These are phyloP conservation scores for Aureobasidium melanogenum DNA, from an alignment of 2,329 filamentous ascomycete genomes.

Conservation along the genomic window DNA sequence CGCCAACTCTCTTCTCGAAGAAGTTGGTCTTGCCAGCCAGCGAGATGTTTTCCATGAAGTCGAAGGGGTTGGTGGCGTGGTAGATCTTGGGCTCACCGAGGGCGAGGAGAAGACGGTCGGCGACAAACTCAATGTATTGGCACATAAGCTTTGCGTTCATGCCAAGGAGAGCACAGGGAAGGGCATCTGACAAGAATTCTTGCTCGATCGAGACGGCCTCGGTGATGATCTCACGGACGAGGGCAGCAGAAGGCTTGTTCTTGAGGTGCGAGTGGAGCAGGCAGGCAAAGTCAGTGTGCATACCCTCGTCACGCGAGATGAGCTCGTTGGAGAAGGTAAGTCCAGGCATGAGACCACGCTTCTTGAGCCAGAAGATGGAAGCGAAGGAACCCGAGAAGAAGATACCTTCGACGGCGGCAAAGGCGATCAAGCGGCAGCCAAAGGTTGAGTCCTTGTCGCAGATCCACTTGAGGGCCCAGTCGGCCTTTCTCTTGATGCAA, in stretches of 20 bases:
- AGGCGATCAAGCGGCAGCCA: conserved; percentile 88
- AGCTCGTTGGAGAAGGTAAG: conserved; percentile 99
- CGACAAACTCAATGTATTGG: conserved; percentile 99
- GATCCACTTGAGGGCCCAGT: conserved; percentile 96
- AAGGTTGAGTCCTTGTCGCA: conserved; percentile 88
- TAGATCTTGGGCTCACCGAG: conserved; percentile 94
- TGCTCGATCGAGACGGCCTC: conserved; percentile 94
- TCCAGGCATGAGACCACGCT: conserved; percentile 97
- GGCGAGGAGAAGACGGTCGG: conserved; percentile 84
- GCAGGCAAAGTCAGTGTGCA: conserved; percentile 98
- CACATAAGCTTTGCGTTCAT: conserved; percentile 98
- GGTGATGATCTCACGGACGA: conserved; percentile 80
- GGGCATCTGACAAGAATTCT: conserved; percentile 93
- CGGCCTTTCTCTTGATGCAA: conserved; percentile 96
- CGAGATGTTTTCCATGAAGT: conserved; percentile 99
- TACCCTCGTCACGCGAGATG: conserved; percentile 97
- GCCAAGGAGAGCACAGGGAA: conserved; percentile 85
- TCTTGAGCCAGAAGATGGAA: conserved; percentile 99
- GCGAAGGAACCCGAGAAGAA: conserved; percentile 99
- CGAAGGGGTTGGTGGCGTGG: conserved; percentile 90
- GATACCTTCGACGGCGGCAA: conserved; percentile 96
- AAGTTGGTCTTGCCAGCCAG: conserved; percentile 99
- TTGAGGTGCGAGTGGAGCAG: conserved; percentile 96
- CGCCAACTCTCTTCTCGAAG: conserved; percentile 99
- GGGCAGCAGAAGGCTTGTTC: conserved; percentile 73